A percentile compares a stretch with the other conserved stretches of the same genome.
Evolutionary conservation across 2,329 filamentous ascomycete genomes (phyloP).

Genomic region (Paecilomyces variotii): DNA sequence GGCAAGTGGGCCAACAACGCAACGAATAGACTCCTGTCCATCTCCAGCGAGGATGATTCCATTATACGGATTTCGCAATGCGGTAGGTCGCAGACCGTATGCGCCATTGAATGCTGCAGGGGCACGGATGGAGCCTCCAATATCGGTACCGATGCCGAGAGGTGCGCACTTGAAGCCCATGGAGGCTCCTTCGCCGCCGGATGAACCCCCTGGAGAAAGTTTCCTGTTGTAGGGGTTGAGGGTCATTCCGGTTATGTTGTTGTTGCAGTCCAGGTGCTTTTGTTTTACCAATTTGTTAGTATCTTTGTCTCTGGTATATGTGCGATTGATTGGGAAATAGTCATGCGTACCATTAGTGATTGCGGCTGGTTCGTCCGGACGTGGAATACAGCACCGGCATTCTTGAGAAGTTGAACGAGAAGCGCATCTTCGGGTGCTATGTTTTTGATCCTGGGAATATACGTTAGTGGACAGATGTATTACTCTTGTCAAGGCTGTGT

Average conservation of each 20-base stretch:
- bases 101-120: conserved; percentile 39
- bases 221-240: conserved; percentile 34
- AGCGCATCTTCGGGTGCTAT: conserved; percentile 28
- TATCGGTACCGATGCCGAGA: conserved; percentile 40
- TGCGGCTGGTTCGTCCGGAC: conserved; percentile 38
- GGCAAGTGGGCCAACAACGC: conserved; percentile 22
- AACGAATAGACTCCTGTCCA: conserved; percentile 33
- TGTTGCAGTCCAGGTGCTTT: conserved; percentile 29
- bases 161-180: conserved; percentile 34
- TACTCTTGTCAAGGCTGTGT: conserved; percentile 20
- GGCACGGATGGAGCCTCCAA: conserved; percentile 39
- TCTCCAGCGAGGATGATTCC: conserved; percentile 20
- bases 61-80: conserved; percentile 22
- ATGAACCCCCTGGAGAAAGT: conserved; percentile 35
- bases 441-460: conserved; percentile 24
- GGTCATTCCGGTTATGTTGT: conserved; percentile 34
- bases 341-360: conserved; percentile 26
- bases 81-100: conserved; percentile 37
- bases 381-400: conserved; percentile 36
- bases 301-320: not conserved
- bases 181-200: conserved; percentile 38
- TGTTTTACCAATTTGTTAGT: conserved; percentile 3
- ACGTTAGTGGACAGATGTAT: conserved; percentile 10
- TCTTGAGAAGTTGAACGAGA: conserved; percentile 22
- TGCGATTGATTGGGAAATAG: not conserved